A percentile compares a stretch with the other conserved stretches of the same genome.
phyloP scores from a whole-genome alignment of 108 stramenopile genomes.

The Asterionellopsis glacialis region DNA sequence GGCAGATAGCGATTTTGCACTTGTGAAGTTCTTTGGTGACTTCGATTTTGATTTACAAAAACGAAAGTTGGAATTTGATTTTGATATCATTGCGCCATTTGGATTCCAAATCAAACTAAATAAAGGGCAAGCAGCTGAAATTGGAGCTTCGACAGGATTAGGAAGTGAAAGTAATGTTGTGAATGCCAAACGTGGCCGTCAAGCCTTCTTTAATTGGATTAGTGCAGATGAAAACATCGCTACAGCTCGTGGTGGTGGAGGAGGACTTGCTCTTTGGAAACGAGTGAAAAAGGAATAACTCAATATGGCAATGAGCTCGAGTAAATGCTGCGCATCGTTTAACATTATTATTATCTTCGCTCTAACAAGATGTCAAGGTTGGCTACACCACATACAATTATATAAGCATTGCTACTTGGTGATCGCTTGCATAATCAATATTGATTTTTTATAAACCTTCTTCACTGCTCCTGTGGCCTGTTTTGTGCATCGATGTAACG shows the following conservation, averaged over 20 bases:
- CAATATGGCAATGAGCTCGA: too few relatives aligned
- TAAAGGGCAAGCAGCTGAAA: conserved; percentile 41
- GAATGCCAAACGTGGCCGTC: conserved; percentile 45
- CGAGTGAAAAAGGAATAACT: conserved; percentile 28
- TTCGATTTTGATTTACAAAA: conserved; percentile 65
- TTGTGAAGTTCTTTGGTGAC: conserved; percentile 74
- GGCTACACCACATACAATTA: too few relatives aligned
- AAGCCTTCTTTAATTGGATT: conserved; percentile 92
- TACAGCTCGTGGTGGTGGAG: conserved; percentile 90
- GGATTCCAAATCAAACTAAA: conserved; percentile 43
- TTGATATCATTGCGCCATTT: conserved; percentile 56
- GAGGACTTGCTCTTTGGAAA: conserved; percentile 90
- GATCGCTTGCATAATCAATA: too few relatives aligned
- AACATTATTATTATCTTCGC: too few relatives aligned
- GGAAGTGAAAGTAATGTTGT: conserved; percentile 76
- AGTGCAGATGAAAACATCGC: conserved; percentile 83
- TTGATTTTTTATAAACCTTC: too few relatives aligned
- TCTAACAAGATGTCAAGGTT: too few relatives aligned
- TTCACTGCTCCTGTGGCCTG: too few relatives aligned
- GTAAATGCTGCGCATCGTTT: too few relatives aligned
- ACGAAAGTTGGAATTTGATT: conserved; percentile 85
- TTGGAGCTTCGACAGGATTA: conserved; percentile 70
- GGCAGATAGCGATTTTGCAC: conserved; percentile 36
- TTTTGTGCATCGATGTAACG: too few relatives aligned
- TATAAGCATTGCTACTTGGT: too few relatives aligned